A percentile compares a stretch with the other conserved stretches of the same genome.
These are phyloP conservation scores for Xerocomellus chrysenteron DNA, from an alignment of 768 basidiomycete species.

Conservation along the genomic window DNA sequence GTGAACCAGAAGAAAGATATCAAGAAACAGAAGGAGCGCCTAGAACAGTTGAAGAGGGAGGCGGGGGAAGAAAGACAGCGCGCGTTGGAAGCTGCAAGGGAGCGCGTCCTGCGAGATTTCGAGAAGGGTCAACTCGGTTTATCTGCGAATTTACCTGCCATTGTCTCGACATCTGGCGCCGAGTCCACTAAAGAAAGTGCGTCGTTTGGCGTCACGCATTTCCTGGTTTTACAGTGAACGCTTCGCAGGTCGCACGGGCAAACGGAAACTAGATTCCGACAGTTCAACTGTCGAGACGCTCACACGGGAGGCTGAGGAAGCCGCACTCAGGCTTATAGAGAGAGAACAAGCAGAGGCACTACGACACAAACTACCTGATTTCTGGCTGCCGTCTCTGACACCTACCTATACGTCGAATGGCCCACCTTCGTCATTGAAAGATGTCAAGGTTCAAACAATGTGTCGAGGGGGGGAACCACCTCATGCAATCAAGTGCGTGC, in stretches of 20 bases:
- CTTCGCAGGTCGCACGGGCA: slow-evolving; percentile 54
- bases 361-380: slow-evolving; percentile 89
- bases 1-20: slow-evolving; percentile 91
- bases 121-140: slow-evolving; percentile 82
- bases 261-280: slow-evolving; percentile 88
- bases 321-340: slow-evolving; percentile 79
- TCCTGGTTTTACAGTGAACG: background rate
- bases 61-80: slow-evolving; percentile 76
- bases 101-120: slow-evolving; percentile 87
- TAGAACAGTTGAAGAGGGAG: slow-evolving; percentile 73
- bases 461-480: slow-evolving; percentile 80
- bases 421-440: slow-evolving; percentile 63
- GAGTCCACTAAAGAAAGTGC: slow-evolving; percentile 37
- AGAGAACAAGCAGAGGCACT: slow-evolving; percentile 82
- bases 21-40: slow-evolving; percentile 80
- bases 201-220: slow-evolving; percentile 7
- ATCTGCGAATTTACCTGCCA: slow-evolving; percentile 40
- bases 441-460: slow-evolving; percentile 84
- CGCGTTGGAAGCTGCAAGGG: slow-evolving; percentile 73
- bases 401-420: slow-evolving; percentile 71
- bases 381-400: slow-evolving; percentile 94
- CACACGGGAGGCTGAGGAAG: slow-evolving; percentile 82
- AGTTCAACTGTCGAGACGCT: slow-evolving; percentile 66
- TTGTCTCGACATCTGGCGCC: slow-evolving; percentile 38
- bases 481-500: slow-evolving; percentile 73